A percentile compares a stretch with the other conserved stretches of the same genome.
These are phyloP conservation scores for Penicillium sp. DNA, from an alignment of 2,329 filamentous ascomycete species.

Conservation along the genomic window DNA sequence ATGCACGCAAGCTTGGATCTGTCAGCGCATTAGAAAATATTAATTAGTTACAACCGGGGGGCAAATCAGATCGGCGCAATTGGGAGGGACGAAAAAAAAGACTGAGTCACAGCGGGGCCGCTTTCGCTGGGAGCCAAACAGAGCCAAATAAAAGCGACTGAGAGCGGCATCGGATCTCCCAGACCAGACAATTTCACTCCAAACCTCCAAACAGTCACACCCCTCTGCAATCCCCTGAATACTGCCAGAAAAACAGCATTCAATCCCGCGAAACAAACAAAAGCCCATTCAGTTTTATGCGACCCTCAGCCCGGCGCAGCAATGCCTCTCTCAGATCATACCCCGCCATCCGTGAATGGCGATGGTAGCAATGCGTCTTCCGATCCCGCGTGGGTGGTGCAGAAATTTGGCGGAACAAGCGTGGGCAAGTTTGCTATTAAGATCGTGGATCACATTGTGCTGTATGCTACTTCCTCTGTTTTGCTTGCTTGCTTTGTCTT, in stretches of 20 bases:
- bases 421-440: slow-evolving; percentile 87
- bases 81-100: neutral
- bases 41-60: too few species aligned
- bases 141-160: neutral
- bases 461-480: slow-evolving; percentile 16
- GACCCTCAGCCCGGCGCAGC: neutral
- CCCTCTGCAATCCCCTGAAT: neutral
- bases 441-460: slow-evolving; percentile 62
- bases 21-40: too few species aligned
- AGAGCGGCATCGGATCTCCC: neutral
- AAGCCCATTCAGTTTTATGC: neutral
- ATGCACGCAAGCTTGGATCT: too few species aligned
- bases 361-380: slow-evolving; percentile 3
- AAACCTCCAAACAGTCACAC: neutral
- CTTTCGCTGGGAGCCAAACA: too few species aligned
- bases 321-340: slow-evolving; percentile 16
- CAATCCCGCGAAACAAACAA: neutral
- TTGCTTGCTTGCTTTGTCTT: neutral
- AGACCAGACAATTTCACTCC: neutral
- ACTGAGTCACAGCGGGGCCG: neutral
- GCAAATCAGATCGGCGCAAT: neutral
- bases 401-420: slow-evolving; percentile 94
- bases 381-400: slow-evolving; percentile 68
- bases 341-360: slow-evolving; percentile 14
- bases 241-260: neutral